Evolutionary conservation across 768 basidiomycete genomes (phyloP), one percentile per base, ranked within the genome.

Genomic region (Lentinula aciculospora): DNA sequence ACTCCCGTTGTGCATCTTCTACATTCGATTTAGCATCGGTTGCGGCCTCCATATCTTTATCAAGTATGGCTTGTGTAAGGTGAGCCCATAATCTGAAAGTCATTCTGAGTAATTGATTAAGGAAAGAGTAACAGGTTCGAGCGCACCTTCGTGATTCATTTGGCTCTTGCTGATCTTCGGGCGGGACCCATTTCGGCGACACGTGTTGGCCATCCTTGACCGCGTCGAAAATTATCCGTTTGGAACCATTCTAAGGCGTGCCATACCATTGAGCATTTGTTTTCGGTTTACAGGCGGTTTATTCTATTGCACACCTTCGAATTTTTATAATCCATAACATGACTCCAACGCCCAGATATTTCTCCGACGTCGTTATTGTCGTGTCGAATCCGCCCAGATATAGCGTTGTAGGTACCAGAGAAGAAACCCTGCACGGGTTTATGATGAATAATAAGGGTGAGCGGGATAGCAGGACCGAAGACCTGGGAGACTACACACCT

Each of bases 11-110:
- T 25, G 85, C 85, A 62, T 96, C 94, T 74, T 99, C 97, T 0
- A 99, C 91, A 12, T 80, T 79, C 2, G 83, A 82, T 78, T 99
- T 99, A 48, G 93, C 92, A 27, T 81, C 82, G 3, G 94, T 97
- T 23, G 97, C 97, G 10, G 83, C 86, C 64, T 95, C 92, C 93
- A 98, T 96, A 69, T 99, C 94, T 66, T 88, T 92, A 31, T 76
- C 77, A 29, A 79, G 68, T 71, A 99, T 98, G 19, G 96, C 97
- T 17, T 78, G 74, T 25, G 97, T 98, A 42, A 99, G 74, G 46
- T 84, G 78, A 37, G 75, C 66, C 97, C 97, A 99, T 54, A 98
- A 72, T 64, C 89, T 87, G 63, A 56, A 53, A 19, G 15, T 19
- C 12, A 44, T 32, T 28, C 42, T 17, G 23, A 53, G 49, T 34